A percentile compares a stretch with the other conserved stretches of the same genome.
Conservation (phyloP, 495 filamentous ascomycete genomes). For the Aspergillus ellipticus region DNA sequence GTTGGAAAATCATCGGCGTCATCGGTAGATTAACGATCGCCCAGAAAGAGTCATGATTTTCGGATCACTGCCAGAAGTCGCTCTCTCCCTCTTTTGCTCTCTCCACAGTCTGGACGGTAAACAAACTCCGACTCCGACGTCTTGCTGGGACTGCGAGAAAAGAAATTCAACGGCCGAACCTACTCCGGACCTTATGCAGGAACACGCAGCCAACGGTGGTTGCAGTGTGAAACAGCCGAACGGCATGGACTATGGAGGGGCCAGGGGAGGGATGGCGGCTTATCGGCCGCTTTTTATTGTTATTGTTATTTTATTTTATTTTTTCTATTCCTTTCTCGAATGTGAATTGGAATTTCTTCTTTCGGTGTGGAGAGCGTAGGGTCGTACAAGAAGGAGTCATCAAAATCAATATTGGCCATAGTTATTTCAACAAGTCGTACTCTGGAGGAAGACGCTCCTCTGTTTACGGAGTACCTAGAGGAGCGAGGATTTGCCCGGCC, state of each 20-base stretch:
- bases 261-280: neutral
- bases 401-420: neutral
- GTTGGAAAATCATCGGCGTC: constrained; percentile 3
- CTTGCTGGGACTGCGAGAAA: neutral
- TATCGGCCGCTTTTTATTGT: neutral
- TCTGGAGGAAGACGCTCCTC: no score
- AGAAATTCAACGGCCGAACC: constrained; percentile 1
- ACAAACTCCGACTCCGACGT: neutral
- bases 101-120: neutral
- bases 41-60: neutral
- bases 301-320: no score
- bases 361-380: no score
- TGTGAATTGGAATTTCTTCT: no score
- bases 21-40: neutral
- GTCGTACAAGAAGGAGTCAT: neutral
- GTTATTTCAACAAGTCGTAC: neutral
- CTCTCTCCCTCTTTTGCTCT: no score
- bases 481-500: neutral
- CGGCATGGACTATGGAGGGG: constrained; percentile 2
- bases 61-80: neutral
- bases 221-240: constrained; percentile 3
- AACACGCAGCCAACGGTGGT: constrained; percentile 3
- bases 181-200: neutral
- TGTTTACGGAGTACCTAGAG: neutral
- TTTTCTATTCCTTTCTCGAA: no score